Base-by-base conservation (phyloP, 768 basidiomycete species). In the Podaxis sp. region DNA sequence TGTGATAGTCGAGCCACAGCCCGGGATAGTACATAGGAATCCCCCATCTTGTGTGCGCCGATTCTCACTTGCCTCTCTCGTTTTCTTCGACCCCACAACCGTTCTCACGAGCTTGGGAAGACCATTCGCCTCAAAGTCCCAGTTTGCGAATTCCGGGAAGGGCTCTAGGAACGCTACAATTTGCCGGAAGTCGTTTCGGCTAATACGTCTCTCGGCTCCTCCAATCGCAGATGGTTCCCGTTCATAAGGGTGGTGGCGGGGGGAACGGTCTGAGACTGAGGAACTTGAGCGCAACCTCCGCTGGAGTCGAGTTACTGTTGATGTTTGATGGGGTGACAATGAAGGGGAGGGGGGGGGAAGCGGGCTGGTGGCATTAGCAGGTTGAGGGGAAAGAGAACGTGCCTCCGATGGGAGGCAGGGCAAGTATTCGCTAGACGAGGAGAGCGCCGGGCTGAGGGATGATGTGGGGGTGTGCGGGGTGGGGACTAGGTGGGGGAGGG, bases 1-100 rank as follows among this genome's bases (percentile, higher is more conserved):
- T 1, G 60, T 62, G 17, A 62, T 22, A 12, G 40, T 55, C 6
- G 60, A 54, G 17, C 41, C 54, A 37, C 60, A 62, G 1, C 60
- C 60, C 15, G 30, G 40, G 4, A 62, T 24, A 13, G 20, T 22
- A 33, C 60, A 62, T 8, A 10, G n/a, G 40, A 62, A 55, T 10
- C 28, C 49, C 4, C 36, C n/a, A 6, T 30, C 12, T 36, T 48
- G 52, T 10, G 33, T 62, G 10, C 60, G 52, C 17, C 60, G 40
- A 17, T 46, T 46, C 26, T 62, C 53, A 37, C 60, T 55, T 12
- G 53, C 52, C 15, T 46, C 33, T 30, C 54, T 62, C 22, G 53
- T 48, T 20, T 62, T 54, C 30, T 54, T 22, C 10, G 60, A 55
- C 17, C 41, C 52, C 3, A 62, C 60, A 28, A 55, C 41, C 7